A percentile compares a stretch with the other conserved stretches of the same genome.
phyloP scores from a whole-genome alignment of 148 eudicot species.

The Euryodendron excelsum region DNA sequence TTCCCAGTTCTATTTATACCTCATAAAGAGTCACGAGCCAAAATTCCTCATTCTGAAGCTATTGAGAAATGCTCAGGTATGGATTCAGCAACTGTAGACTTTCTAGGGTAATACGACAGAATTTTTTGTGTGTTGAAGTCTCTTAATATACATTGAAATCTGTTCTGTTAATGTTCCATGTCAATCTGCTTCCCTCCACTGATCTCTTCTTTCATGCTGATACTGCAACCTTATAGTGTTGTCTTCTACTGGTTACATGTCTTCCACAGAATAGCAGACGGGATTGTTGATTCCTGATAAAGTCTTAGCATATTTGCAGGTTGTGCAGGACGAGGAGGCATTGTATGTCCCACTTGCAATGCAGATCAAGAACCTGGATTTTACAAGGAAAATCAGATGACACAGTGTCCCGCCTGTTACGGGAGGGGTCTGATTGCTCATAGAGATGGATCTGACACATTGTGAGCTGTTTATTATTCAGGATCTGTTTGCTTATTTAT shows the following conservation, averaged over 20 bases:
- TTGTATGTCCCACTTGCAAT: conserved; percentile 77
- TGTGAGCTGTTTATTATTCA: conserved; percentile 40
- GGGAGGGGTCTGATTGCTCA: conserved; percentile 98
- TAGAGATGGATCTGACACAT: conserved; percentile 89
- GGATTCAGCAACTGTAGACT: conserved; percentile 5
- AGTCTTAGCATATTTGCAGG: conserved; percentile 32
- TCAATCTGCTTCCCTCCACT: background rate
- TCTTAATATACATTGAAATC: background rate
- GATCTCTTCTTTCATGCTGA: background rate
- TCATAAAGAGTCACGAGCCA: conserved; percentile 60
- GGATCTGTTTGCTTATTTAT: background rate
- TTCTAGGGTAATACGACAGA: too few relatives aligned
- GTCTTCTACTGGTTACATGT: background rate
- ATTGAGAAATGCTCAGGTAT: conserved; percentile 86
- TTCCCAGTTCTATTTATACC: conserved; percentile 81
- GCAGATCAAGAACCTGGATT: too few relatives aligned
- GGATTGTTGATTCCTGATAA: conserved; percentile 20
- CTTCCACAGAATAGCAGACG: background rate
- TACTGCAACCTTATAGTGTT: background rate
- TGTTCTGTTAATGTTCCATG: background rate
- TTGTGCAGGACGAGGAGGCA: conserved; percentile 77
- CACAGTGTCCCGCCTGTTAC: conserved; percentile 62
- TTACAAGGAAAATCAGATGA: conserved; percentile 76
- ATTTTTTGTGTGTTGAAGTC: background rate
- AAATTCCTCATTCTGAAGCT: conserved; percentile 83